Conservation (phyloP, 108 stramenopile species). For the Cyclotella atomus region DNA sequence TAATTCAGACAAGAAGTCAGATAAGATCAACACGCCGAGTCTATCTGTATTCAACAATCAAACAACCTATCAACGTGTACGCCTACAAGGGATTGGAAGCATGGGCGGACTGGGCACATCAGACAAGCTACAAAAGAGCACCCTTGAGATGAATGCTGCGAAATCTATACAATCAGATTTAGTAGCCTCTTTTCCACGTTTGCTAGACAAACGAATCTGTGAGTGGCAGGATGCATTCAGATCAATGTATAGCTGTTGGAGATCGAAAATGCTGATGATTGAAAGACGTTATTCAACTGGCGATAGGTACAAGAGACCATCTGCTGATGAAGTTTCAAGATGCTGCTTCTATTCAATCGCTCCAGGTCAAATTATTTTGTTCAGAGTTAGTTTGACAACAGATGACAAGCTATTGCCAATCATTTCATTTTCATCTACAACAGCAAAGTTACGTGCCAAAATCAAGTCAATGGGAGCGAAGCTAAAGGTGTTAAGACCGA, state of each 20-base stretch:
- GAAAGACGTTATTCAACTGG: not conserved
- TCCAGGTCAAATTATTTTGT: slow-evolving; percentile 42
- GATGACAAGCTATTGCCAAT: slow-evolving; percentile 29
- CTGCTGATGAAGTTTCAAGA: slow-evolving; percentile 32
- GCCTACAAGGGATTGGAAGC: slow-evolving; percentile 28
- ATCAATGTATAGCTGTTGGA: slow-evolving; percentile 47
- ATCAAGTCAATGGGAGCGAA: slow-evolving; percentile 44
- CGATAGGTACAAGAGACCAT: not conserved
- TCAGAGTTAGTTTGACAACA: slow-evolving; percentile 24
- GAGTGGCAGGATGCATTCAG: slow-evolving; percentile 61
- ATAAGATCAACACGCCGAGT: not conserved
- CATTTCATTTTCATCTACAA: slow-evolving; percentile 57
- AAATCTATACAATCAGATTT: not conserved
- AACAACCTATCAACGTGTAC: slow-evolving; percentile 33
- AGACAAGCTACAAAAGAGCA: not conserved
- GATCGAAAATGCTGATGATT: slow-evolving; percentile 26
- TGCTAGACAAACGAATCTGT: slow-evolving; percentile 34
- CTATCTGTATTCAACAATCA: slow-evolving; percentile 19
- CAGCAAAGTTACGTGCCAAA: slow-evolving; percentile 33
- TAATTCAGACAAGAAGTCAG: not conserved
- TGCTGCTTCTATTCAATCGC: slow-evolving; percentile 51
- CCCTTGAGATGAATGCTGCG: not conserved
- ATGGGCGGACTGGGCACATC: slow-evolving; percentile 44
- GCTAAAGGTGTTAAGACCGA: slow-evolving; percentile 10
- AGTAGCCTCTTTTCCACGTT: slow-evolving; percentile 11